Evolutionary conservation across 2,329 filamentous ascomycete species (phyloP).

Genomic region (Didymosphaeria variabile): DNA sequence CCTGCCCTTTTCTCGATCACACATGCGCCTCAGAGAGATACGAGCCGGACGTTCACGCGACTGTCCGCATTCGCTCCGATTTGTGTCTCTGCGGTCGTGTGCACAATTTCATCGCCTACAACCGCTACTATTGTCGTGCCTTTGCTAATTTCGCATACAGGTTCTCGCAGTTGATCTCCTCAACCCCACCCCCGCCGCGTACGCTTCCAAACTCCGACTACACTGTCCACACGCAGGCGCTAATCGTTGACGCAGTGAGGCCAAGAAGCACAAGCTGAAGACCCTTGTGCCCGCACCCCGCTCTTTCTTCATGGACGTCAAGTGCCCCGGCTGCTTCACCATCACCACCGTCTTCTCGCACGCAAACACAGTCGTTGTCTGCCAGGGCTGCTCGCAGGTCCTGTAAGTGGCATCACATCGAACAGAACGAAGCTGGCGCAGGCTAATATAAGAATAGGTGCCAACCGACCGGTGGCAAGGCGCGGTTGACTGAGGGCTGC

Average conservation of each 20-base stretch:
- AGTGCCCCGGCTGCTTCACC: constrained; percentile 99
- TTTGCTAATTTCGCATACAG: constrained; percentile 59
- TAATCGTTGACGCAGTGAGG: constrained; percentile 67
- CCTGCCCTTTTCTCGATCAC: constrained; percentile 21
- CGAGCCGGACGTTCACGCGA: constrained; percentile 44
- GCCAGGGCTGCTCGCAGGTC: constrained; percentile 97
- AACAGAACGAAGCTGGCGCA: constrained; percentile 14
- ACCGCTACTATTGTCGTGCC: constrained; percentile 20
- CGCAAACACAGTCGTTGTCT: constrained; percentile 99
- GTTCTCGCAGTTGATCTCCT: constrained; percentile 99
- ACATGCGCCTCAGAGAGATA: constrained; percentile 16
- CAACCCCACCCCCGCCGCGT: constrained; percentile 93
- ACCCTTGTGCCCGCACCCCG: constrained; percentile 94
- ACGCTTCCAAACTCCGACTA: constrained; percentile 30
- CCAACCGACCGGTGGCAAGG: constrained; percentile 99
- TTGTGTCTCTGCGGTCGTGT: constrained; percentile 32
- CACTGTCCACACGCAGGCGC: constrained; percentile 26
- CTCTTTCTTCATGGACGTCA: constrained; percentile 99
- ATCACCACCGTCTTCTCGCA: constrained; percentile 99
- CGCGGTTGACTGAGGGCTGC: constrained; percentile 98
- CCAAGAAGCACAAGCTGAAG: constrained; percentile 99
- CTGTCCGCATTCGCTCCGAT: constrained; percentile 40
- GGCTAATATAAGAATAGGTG: constrained; percentile 61
- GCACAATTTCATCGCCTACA: constrained; percentile 22
- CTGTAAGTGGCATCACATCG: constrained; percentile 59